A percentile compares a stretch with the other conserved stretches of the same genome.
Conservation (phyloP, 2,329 filamentous ascomycete species). For the Penicillium frequentans region DNA sequence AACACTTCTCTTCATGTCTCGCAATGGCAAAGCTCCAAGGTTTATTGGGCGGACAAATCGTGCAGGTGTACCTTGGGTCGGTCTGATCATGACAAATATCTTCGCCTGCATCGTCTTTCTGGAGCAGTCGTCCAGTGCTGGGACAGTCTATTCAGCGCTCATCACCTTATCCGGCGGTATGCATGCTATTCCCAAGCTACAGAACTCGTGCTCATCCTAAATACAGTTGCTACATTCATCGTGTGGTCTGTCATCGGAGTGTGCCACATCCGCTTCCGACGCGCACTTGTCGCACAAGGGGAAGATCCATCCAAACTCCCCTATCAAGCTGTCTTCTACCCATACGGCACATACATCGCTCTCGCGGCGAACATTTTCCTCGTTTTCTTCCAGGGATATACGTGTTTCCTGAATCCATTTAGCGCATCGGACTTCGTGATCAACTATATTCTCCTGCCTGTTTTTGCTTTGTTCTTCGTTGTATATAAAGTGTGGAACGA, state of each 20-base stretch:
- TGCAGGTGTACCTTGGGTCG: slow-evolving; percentile 60
- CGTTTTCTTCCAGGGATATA: slow-evolving; percentile 55
- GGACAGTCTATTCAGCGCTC: slow-evolving; percentile 31
- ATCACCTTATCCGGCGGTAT: slow-evolving; percentile 37
- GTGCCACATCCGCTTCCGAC: slow-evolving; percentile 45
- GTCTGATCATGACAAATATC: slow-evolving; percentile 68
- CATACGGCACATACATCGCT: slow-evolving; percentile 51
- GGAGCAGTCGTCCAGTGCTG: slow-evolving; percentile 30
- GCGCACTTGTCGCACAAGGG: slow-evolving; percentile 38
- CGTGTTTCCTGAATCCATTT: slow-evolving; percentile 52
- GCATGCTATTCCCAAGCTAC: background rate
- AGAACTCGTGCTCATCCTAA: background rate
- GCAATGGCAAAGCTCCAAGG: slow-evolving; percentile 68
- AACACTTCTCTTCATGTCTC: slow-evolving; percentile 73
- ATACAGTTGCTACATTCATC: slow-evolving; percentile 40
- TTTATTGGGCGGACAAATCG: slow-evolving; percentile 68
- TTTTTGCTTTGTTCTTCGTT: slow-evolving; percentile 50
- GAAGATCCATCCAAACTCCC: slow-evolving; percentile 45
- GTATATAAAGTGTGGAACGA: slow-evolving; percentile 49
- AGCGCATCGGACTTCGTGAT: slow-evolving; percentile 53
- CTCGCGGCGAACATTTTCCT: slow-evolving; percentile 51
- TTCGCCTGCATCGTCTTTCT: slow-evolving; percentile 54
- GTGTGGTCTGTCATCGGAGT: slow-evolving; percentile 43
- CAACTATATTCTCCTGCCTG: slow-evolving; percentile 55
- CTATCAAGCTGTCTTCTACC: slow-evolving; percentile 51